Evolutionary conservation across 1,284 basidiomycete genomes (phyloP).

Genomic region (Xanthoconium separans): DNA sequence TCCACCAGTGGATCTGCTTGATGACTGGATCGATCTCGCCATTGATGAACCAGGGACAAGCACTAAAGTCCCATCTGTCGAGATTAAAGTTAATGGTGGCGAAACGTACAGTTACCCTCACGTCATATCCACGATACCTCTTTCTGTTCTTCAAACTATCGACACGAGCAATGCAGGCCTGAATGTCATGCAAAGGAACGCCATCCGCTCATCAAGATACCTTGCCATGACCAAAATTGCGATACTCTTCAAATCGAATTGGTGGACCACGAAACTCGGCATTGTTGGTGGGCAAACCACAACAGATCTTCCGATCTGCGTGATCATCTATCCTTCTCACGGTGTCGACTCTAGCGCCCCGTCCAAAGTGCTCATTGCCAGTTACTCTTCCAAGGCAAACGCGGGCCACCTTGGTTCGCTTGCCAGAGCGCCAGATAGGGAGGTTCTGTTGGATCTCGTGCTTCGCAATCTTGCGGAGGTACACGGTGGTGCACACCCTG

Average conservation of each 20-base stretch:
- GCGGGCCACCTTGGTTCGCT: conserved; percentile 9
- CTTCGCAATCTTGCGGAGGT: conserved; percentile 17
- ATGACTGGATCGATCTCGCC: neutral
- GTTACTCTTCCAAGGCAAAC: conserved; percentile 2
- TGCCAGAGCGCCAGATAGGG: neutral
- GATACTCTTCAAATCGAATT: conserved; percentile 34
- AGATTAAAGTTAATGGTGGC: conserved; percentile 1
- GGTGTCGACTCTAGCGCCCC: conserved; percentile 27
- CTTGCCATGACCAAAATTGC: conserved; percentile 28
- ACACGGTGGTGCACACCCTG: conserved; percentile 2
- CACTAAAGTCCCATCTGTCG: neutral
- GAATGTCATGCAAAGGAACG: conserved; percentile 14
- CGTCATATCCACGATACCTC: conserved; percentile 20
- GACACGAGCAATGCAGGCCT: conserved; percentile 11
- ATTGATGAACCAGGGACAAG: neutral
- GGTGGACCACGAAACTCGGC: conserved; percentile 31
- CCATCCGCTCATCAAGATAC: conserved; percentile 7
- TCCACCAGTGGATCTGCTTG: neutral
- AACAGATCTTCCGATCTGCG: conserved; percentile 24
- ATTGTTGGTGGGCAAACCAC: conserved; percentile 30
- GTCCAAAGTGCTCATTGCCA: conserved; percentile 16
- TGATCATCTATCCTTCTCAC: conserved; percentile 37
- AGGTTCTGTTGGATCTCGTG: conserved; percentile 11
- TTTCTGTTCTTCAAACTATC: conserved; percentile 9
- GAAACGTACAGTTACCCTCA: conserved; percentile 12